A percentile compares a stretch with the other conserved stretches of the same genome.
phyloP scores from a whole-genome alignment of 768 basidiomycete species.

The Pholiota microspora region DNA sequence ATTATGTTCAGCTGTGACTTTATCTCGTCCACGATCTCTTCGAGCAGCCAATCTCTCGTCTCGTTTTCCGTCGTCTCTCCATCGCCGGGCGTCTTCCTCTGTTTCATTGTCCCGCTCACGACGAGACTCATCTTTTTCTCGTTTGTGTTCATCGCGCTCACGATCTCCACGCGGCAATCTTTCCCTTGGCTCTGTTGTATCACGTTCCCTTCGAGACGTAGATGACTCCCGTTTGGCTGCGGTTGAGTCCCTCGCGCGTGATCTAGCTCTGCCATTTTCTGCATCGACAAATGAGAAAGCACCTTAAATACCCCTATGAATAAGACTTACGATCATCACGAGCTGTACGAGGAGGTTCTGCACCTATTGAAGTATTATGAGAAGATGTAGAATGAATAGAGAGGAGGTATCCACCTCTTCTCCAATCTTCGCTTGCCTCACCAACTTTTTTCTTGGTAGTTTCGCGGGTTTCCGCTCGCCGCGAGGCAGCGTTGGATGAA shows the following conservation, averaged over 20 bases:
- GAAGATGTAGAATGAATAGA: conserved; percentile 11
- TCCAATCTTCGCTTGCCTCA: conserved; percentile 81
- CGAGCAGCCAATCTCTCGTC: conserved; percentile 71
- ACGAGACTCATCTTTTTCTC: conserved; percentile 40
- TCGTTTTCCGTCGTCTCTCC: conserved; percentile 81
- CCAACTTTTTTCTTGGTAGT: conserved; percentile 63
- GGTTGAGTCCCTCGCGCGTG: conserved; percentile 63
- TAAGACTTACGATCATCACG: conserved; percentile 60
- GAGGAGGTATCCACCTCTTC: conserved; percentile 58
- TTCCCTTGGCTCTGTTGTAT: conserved; percentile 36
- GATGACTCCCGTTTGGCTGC: conserved; percentile 59
- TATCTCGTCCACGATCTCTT: conserved; percentile 49
- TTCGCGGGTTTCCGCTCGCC: conserved; percentile 61
- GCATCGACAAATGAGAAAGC: conserved; percentile 16
- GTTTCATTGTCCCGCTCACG: conserved; percentile 44
- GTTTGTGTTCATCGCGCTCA: conserved; percentile 36
- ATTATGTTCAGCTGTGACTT: conserved; percentile 35
- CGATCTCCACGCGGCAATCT: conserved; percentile 30
- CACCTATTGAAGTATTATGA: conserved; percentile 29
- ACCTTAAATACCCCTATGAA: not conserved
- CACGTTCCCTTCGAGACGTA: conserved; percentile 34
- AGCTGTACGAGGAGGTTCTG: conserved; percentile 46
- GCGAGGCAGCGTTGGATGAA: conserved; percentile 36
- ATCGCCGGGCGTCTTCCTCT: conserved; percentile 67
- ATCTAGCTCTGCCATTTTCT: conserved; percentile 56